Base-by-base conservation (phyloP, 768 basidiomycete species). In the Phylloporus sp. region DNA sequence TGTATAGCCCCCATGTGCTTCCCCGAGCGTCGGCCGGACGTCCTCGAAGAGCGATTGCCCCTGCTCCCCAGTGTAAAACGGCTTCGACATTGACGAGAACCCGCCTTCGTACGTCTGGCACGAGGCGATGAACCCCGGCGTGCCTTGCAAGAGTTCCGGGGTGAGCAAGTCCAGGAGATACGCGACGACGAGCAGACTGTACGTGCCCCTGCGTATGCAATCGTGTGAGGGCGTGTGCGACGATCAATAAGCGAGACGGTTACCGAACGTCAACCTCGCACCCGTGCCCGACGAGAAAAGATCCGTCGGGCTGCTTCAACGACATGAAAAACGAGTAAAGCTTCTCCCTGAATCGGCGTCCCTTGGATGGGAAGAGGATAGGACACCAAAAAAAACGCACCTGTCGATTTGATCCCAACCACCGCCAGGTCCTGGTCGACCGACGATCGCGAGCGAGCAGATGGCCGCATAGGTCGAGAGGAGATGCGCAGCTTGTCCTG, bases 21-120 rank as follows among this genome's bases (percentile, higher is more conserved):
- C 96, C 9, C 95, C 95, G 18, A 96, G 81, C 0, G 86, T 73
- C 0, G 93, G 88, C 0, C 85, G 77, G 1, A 82, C 77, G 3
- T 65, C 62, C 3, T 66, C 56, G 33, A 79, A 64, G 18, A 73
- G 37, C 2, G 67, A 50, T n/a, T 24, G 35, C 4, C 28, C 46
- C 51, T n/a, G 27, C 26, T 44, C 46, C 21, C 68, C 54, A 14
- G 68, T 56, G 52, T 78, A 78, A 49, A 82, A 84, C 0, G 89
- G 82, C 43, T 87, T 81, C 0, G 89, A 86, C 0, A 89, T 72
- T 2, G 82, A 84, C 1, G 90, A 77, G 61, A 99, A 94, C 0
- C 96, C 95, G 27, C 96, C 96, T 67, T 99, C 96, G 69, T 95
- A 98, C 1, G 94, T 98, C 64, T 98, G 96, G 62, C 91, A 96